phyloP scores from a whole-genome alignment of 371 early-diverging fungal genomes.

The Chytridiales sp. region DNA sequence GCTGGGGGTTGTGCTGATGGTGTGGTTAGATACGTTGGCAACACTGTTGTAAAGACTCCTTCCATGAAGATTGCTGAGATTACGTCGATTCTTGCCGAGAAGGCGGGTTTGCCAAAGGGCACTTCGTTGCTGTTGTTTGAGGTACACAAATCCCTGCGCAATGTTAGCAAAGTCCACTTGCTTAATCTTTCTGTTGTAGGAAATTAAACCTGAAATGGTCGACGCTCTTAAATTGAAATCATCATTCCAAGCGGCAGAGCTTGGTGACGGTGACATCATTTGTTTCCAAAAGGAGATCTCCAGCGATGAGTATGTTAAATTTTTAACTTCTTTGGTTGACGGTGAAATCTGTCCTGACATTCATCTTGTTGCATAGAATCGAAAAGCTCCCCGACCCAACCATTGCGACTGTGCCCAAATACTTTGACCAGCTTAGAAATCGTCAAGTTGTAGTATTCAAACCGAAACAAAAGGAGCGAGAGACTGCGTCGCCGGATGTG shows the following conservation, averaged over 20 bases:
- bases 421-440: conserved; percentile 71
- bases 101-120: conserved; percentile 55
- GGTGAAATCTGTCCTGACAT: background rate
- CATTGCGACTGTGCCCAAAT: conserved; percentile 60
- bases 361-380: background rate
- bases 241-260: conserved; percentile 73
- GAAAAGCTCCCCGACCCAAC: conserved; percentile 33
- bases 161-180: background rate
- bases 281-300: conserved; percentile 68
- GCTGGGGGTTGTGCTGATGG: conserved; percentile 6
- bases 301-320: conserved; percentile 53
- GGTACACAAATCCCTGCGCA: conserved; percentile 7
- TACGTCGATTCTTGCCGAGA: conserved; percentile 54
- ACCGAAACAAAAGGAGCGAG: conserved; percentile 46
- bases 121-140: conserved; percentile 70
- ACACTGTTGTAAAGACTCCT: conserved; percentile 32
- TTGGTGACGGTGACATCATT: conserved; percentile 91
- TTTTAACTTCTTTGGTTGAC: background rate
- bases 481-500: conserved; percentile 28
- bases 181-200: conserved; percentile 39
- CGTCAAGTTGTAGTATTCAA: conserved; percentile 69
- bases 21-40: conserved; percentile 49
- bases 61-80: conserved; percentile 66
- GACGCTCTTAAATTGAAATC: conserved; percentile 58
- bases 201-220: conserved; percentile 89